Percentiles rank a stretch among this genome's conserved stretches.
Evolutionary conservation across 139 green algal species (phyloP).

Genomic region (Diplosphaera chodatii): DNA sequence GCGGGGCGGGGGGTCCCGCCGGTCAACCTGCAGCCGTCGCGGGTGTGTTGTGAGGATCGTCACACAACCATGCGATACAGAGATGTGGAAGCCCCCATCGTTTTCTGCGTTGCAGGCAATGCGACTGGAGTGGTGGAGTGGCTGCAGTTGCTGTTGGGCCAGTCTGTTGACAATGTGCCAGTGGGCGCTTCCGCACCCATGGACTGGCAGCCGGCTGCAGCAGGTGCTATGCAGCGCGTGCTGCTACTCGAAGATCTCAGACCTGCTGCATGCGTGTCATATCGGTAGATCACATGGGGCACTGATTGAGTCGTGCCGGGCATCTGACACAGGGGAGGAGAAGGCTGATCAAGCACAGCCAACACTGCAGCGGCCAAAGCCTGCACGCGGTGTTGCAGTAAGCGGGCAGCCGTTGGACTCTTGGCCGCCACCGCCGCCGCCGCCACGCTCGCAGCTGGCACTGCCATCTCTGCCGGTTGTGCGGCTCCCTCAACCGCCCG

Average conservation of each 20-base stretch:
- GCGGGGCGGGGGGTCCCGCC: too few species aligned
- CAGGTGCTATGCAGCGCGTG: too few species aligned
- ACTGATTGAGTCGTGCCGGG: too few species aligned
- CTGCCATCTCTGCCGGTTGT: background rate
- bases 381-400: background rate
- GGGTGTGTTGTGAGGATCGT: too few species aligned
- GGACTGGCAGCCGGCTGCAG: background rate
- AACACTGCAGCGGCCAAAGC: background rate
- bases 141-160: background rate
- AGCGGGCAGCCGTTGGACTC: background rate
- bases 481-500: background rate
- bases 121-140: background rate
- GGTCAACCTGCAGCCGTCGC: too few species aligned
- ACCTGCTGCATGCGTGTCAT: too few species aligned
- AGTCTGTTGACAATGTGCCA: background rate
- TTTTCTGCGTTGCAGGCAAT: too few species aligned
- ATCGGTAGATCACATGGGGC: too few species aligned
- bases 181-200: background rate
- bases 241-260: too few species aligned
- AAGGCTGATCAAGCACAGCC: background rate
- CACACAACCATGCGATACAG: too few species aligned
- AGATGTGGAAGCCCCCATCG: too few species aligned
- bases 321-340: background rate
- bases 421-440: background rate
- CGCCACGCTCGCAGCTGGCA: background rate